Evolutionary conservation across 169 alveolate genomes (phyloP).

Genomic region (Cryptosporidium tyzzeri): DNA sequence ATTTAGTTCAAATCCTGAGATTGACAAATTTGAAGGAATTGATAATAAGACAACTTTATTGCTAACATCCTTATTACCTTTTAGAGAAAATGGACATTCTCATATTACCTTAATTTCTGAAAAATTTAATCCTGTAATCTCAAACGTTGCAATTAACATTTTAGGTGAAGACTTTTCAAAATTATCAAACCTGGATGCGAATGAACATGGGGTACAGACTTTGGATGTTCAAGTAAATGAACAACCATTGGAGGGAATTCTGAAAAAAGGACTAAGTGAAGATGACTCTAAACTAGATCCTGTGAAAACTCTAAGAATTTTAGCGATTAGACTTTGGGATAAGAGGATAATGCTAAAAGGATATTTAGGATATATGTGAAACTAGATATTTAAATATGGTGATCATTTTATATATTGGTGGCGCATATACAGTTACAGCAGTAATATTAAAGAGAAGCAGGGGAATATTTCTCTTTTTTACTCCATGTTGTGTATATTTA

Average conservation of each 20-base stretch:
- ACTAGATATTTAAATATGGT: background rate
- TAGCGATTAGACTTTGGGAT: constrained; percentile 28
- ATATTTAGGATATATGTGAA: constrained; percentile 23
- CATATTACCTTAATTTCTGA: constrained; percentile 51
- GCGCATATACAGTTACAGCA: background rate
- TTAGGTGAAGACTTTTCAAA: background rate
- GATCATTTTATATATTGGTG: background rate
- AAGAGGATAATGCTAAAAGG: constrained; percentile 1
- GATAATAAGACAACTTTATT: background rate
- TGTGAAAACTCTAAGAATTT: background rate
- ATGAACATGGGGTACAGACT: background rate
- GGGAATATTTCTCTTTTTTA: background rate
- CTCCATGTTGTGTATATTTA: background rate
- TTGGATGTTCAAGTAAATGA: constrained; percentile 18
- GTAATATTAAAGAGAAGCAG: background rate
- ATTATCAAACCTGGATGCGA: background rate
- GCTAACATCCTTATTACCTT: background rate
- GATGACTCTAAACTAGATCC: constrained; percentile 3
- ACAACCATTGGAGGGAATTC: constrained; percentile 1
- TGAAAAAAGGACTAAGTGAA: background rate
- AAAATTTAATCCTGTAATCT: constrained; percentile 27
- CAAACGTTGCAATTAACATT: constrained; percentile 20
- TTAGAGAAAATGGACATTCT: constrained; percentile 37
- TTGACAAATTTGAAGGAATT: background rate
- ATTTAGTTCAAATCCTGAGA: background rate